Conservation (phyloP, 176 grass and related monocot species). For the Aechmea fasciata region DNA sequence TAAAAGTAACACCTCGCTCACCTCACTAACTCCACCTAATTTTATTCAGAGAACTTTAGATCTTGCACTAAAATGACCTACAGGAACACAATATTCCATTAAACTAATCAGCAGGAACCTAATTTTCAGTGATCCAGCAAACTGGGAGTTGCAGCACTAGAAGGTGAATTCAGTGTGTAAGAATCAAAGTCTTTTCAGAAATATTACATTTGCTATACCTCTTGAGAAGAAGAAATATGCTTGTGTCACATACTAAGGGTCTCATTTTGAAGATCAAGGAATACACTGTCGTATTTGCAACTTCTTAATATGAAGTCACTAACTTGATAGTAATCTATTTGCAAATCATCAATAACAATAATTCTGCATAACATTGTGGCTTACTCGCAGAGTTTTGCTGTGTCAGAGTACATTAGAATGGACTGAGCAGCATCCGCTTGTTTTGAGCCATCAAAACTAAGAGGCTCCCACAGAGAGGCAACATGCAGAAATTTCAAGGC, state of each 20-base stretch:
- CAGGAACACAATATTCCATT: neutral
- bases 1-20: neutral
- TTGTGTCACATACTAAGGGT: neutral
- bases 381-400: conserved; percentile 87
- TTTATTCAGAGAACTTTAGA: neutral
- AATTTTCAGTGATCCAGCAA: neutral
- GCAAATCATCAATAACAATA: neutral
- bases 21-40: neutral
- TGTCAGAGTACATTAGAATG: conserved; percentile 79
- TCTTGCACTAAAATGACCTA: neutral
- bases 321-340: conserved; percentile 4
- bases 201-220: neutral
- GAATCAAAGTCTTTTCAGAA: too few relatives aligned
- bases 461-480: conserved; percentile 66
- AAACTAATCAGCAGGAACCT: neutral
- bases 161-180: neutral
- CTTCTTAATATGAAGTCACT: neutral
- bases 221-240: neutral
- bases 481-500: conserved; percentile 81
- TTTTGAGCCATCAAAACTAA: conserved; percentile 49
- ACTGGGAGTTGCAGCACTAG: neutral
- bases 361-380: conserved; percentile 8
- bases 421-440: conserved; percentile 47
- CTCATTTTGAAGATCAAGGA: neutral
- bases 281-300: neutral